A percentile compares a stretch with the other conserved stretches of the same genome.
phyloP scores from a whole-genome alignment of 331 rosid species.

The Cucumis variabilis region DNA sequence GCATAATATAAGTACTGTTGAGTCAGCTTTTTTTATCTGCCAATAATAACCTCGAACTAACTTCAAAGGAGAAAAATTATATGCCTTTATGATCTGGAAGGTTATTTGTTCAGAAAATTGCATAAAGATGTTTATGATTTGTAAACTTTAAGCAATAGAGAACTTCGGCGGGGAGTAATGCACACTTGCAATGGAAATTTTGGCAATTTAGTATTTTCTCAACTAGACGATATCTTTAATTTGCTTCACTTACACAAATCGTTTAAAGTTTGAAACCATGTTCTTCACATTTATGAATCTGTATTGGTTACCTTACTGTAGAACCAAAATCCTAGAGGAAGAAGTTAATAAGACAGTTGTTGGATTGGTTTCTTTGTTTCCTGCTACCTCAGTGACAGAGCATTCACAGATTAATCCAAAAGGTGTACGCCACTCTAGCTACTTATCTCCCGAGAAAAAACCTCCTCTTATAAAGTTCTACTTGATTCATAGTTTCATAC shows the following conservation, averaged over 20 bases:
- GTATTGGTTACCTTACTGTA: background rate
- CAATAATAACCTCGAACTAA: background rate
- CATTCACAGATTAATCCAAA: background rate
- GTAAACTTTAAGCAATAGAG: background rate
- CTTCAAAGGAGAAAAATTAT: background rate
- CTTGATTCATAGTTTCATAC: background rate
- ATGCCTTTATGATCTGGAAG: background rate
- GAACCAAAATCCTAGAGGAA: constrained; percentile 3
- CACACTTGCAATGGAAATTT: background rate
- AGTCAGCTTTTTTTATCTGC: background rate
- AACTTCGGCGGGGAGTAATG: background rate
- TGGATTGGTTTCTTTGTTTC: constrained; percentile 5
- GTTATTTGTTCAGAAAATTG: background rate
- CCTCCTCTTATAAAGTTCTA: background rate
- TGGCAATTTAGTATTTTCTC: background rate
- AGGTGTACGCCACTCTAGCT: background rate
- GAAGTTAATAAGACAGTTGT: constrained; percentile 11
- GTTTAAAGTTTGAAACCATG: background rate
- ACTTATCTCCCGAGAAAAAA: background rate
- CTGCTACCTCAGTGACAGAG: background rate
- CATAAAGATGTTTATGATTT: background rate
- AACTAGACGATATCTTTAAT: background rate
- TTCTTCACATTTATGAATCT: background rate
- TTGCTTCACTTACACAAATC: background rate
- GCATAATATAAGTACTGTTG: background rate